A percentile compares a stretch with the other conserved stretches of the same genome.
Conservation (phyloP, 306 rosid genomes). For the Clitoria ternatea region DNA sequence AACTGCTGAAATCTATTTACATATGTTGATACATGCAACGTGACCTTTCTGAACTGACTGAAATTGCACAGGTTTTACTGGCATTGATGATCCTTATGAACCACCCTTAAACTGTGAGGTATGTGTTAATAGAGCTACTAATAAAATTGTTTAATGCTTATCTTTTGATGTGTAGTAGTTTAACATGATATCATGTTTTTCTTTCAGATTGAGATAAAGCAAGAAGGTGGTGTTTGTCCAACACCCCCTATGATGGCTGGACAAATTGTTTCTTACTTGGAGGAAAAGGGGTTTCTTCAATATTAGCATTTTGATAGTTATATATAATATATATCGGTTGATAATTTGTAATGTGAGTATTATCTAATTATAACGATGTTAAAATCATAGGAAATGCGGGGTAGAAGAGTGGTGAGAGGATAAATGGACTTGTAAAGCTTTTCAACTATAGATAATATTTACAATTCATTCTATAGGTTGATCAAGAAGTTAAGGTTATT, state of each 20-base stretch:
- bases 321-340: neutral
- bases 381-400: slow-evolving; percentile 7
- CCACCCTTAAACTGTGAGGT: slow-evolving; percentile 82
- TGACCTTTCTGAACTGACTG: neutral
- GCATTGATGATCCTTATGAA: slow-evolving; percentile 87
- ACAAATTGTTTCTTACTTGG: slow-evolving; percentile 62
- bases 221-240: slow-evolving; percentile 51
- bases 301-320: slow-evolving; percentile 15
- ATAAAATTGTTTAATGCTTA: neutral
- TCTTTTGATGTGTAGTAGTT: neutral
- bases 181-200: neutral
- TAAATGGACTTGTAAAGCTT: slow-evolving; percentile 1
- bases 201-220: slow-evolving; percentile 61
- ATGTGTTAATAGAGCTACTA: slow-evolving; percentile 15
- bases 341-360: neutral
- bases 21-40: neutral
- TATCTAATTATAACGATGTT: slow-evolving; percentile 10
- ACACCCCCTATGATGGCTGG: slow-evolving; percentile 56
- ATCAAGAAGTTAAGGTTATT: neutral
- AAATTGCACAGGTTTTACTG: slow-evolving; percentile 66
- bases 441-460: neutral
- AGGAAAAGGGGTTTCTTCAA: slow-evolving; percentile 66
- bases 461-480: neutral
- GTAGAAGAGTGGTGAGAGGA: slow-evolving; percentile 13
- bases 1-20: neutral